Evolutionary conservation across 305 asterid species (phyloP).

Genomic region (Striga hermonthica): DNA sequence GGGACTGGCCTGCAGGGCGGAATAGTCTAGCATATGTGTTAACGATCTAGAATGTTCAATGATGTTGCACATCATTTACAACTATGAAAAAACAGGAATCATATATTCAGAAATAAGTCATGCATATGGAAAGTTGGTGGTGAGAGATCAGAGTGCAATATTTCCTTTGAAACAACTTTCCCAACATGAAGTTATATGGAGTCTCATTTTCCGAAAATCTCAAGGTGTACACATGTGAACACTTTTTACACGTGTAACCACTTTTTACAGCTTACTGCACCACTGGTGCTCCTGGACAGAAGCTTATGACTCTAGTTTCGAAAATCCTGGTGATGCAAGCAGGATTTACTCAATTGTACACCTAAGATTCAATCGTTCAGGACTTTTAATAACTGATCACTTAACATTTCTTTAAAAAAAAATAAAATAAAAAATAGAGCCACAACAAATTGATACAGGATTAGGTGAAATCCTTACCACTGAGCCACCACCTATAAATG

Average conservation of each 20-base stretch:
- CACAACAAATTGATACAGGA: constrained; percentile 1
- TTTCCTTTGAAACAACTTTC: not conserved
- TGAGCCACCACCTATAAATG: constrained; percentile 97
- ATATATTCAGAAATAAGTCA: no score
- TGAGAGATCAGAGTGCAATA: constrained; percentile 13
- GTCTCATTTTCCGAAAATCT: constrained; percentile 15
- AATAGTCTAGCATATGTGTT: no score
- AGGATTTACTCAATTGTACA: not conserved
- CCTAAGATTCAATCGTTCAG: not conserved
- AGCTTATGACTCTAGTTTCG: not conserved
- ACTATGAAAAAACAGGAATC: not conserved
- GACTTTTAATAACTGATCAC: not conserved
- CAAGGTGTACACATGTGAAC: not conserved
- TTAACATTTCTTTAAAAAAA: not conserved
- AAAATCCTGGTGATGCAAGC: constrained; percentile 12
- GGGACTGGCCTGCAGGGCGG: no score
- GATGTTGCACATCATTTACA: not conserved
- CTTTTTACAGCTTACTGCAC: not conserved
- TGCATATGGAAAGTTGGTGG: not conserved
- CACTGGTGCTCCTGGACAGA: constrained; percentile 18
- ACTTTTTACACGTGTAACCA: not conserved
- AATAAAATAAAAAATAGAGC: constrained; percentile 6
- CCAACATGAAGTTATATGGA: not conserved
- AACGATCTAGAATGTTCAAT: constrained; percentile 5
- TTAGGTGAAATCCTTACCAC: constrained; percentile 49